phyloP scores from a whole-genome alignment of 1,284 basidiomycete species.

The Austroboletus niveus region DNA sequence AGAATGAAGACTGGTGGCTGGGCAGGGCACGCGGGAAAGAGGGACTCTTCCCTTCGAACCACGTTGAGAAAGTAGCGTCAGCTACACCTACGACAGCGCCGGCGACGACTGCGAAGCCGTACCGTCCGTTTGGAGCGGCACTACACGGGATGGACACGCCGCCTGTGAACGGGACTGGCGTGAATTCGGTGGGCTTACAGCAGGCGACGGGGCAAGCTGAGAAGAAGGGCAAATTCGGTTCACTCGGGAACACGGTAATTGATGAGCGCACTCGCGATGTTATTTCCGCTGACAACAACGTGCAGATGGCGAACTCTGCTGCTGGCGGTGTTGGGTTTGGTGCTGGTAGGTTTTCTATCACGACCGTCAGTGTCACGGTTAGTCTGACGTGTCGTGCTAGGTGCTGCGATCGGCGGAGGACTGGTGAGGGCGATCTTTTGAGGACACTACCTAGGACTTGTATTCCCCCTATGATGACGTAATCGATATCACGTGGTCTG shows the following conservation, averaged over 20 bases:
- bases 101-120: conserved; percentile 13
- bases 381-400: conserved; percentile 24
- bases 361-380: not conserved
- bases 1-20: conserved; percentile 41
- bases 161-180: conserved; percentile 31
- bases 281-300: conserved; percentile 18
- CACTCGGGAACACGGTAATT: conserved; percentile 54
- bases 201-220: conserved; percentile 38
- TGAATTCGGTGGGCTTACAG: conserved; percentile 38
- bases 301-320: conserved; percentile 62
- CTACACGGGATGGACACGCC: conserved; percentile 39
- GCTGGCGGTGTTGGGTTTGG: conserved; percentile 74
- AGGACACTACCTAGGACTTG: not conserved
- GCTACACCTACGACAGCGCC: conserved; percentile 6
- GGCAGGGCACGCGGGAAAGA: conserved; percentile 50
- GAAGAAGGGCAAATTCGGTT: conserved; percentile 58
- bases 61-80: conserved; percentile 51
- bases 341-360: conserved; percentile 39
- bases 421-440: conserved; percentile 44
- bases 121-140: conserved; percentile 43
- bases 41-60: conserved; percentile 63
- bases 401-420: conserved; percentile 49
- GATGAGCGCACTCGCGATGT: conserved; percentile 1
- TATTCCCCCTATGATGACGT: conserved; percentile 10
- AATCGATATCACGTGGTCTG: conserved; percentile 25